These are phyloP conservation scores for Sporobolomyces pararoseus DNA, from an alignment of 768 basidiomycete species.

Conservation along the genomic window DNA sequence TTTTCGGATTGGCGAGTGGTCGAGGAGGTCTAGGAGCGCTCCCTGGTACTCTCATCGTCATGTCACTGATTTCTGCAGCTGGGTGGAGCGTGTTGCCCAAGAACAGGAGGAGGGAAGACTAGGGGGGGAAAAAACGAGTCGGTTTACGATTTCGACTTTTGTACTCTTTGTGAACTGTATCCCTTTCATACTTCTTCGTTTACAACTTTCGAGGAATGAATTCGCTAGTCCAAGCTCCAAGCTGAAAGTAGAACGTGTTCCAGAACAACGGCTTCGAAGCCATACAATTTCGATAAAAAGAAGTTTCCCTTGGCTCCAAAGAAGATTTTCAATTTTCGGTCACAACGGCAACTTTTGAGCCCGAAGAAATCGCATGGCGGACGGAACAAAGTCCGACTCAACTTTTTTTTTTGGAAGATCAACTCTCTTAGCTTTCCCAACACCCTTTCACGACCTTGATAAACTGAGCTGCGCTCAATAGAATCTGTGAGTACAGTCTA, in stretches of 20 bases:
- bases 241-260: too few relatives aligned
- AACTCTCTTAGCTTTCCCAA: background rate
- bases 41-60: slow-evolving; percentile 27
- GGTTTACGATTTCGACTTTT: background rate
- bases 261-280: too few relatives aligned
- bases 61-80: background rate
- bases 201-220: too few relatives aligned
- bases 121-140: background rate
- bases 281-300: too few relatives aligned
- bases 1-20: slow-evolving; percentile 26
- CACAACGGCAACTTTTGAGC: too few relatives aligned
- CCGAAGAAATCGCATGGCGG: too few relatives aligned
- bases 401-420: too few relatives aligned
- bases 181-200: too few relatives aligned
- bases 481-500: background rate
- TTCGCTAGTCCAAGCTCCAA: too few relatives aligned
- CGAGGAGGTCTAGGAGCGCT: slow-evolving; percentile 3
- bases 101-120: slow-evolving; percentile 41
- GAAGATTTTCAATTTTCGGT: too few relatives aligned
- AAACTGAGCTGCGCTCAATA: background rate
- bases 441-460: slow-evolving; percentile 1
- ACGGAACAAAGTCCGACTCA: too few relatives aligned
- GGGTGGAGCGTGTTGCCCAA: slow-evolving; percentile 24
- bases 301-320: too few relatives aligned
- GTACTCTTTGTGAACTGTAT: background rate